Evolutionary conservation across 331 rosid species (phyloP).

Genomic region (Ulmus americana): DNA sequence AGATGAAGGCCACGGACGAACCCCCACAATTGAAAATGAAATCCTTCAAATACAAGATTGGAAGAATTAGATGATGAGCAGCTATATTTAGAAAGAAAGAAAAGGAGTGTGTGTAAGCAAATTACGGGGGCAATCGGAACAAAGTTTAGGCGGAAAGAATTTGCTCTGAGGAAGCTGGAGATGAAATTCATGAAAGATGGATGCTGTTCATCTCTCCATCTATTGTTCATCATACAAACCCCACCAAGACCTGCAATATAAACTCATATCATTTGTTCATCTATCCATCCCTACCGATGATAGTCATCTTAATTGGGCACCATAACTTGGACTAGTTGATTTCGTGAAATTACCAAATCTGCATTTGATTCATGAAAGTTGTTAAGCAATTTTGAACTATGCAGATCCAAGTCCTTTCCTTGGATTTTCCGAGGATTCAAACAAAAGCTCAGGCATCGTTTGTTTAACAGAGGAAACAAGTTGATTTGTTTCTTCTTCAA

Average conservation of each 20-base stretch:
- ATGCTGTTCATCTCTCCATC: constrained; percentile 73
- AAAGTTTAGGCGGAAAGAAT: constrained; percentile 64
- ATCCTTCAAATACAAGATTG: constrained; percentile 45
- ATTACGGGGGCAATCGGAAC: constrained; percentile 72
- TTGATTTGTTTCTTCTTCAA: neutral
- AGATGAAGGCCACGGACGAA: constrained; percentile 70
- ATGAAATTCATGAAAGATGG: constrained; percentile 62
- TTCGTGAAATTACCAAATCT: no score
- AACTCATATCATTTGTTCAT: neutral
- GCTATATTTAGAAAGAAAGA: neutral
- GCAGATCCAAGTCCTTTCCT: neutral
- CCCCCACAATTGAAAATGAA: constrained; percentile 93
- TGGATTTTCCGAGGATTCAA: neutral
- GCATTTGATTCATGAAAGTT: no score
- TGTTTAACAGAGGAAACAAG: neutral
- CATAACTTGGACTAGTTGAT: no score
- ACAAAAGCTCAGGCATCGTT: neutral
- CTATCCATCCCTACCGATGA: neutral
- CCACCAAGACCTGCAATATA: constrained; percentile 44
- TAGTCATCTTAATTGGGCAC: no score
- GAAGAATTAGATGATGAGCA: constrained; percentile 12
- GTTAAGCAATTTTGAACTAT: no score
- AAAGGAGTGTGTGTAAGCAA: neutral
- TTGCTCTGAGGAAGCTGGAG: constrained; percentile 57
- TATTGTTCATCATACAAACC: constrained; percentile 72